phyloP scores from a whole-genome alignment of 768 basidiomycete genomes.

The Hirschioporus abietinus region DNA sequence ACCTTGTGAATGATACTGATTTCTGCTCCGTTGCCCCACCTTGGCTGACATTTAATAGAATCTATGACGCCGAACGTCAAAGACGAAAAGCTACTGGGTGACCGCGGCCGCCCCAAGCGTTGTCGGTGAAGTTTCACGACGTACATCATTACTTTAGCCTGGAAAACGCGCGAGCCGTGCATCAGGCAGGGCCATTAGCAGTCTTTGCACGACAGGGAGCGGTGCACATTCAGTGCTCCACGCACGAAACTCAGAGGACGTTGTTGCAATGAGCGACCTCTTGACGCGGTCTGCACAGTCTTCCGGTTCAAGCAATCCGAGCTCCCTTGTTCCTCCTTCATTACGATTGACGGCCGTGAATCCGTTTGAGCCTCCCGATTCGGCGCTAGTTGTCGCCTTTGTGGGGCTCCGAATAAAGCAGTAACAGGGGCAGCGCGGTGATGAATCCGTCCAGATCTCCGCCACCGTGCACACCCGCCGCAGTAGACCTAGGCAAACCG shows the following conservation, averaged over 20 bases:
- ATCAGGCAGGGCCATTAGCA: constrained; percentile 21
- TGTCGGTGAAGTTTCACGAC: constrained; percentile 51
- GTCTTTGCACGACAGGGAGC: constrained; percentile 27
- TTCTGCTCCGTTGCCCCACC: constrained; percentile 1
- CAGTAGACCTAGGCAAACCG: background rate
- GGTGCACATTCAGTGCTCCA: constrained; percentile 38
- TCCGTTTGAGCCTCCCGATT: constrained; percentile 43
- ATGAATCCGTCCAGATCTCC: constrained; percentile 13
- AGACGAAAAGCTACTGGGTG: constrained; percentile 56
- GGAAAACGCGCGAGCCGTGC: constrained; percentile 30
- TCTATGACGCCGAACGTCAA: constrained; percentile 64
- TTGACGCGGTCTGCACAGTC: constrained; percentile 43
- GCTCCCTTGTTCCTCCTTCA: constrained; percentile 30
- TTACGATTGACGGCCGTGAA: constrained; percentile 23
- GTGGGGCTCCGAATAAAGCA: background rate
- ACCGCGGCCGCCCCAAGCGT: constrained; percentile 38
- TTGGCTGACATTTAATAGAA: constrained; percentile 40
- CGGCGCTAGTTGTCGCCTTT: constrained; percentile 51
- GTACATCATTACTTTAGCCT: constrained; percentile 55
- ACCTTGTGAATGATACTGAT: constrained; percentile 4
- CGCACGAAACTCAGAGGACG: constrained; percentile 49
- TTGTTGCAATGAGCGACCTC: constrained; percentile 30
- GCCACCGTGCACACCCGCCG: constrained; percentile 7
- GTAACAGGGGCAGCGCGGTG: constrained; percentile 29
- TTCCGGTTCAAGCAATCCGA: constrained; percentile 30